Percentiles rank a stretch among this genome's conserved stretches.
These are phyloP conservation scores for Agastache rugosa DNA, from an alignment of 257 asterid species.

Conservation along the genomic window DNA sequence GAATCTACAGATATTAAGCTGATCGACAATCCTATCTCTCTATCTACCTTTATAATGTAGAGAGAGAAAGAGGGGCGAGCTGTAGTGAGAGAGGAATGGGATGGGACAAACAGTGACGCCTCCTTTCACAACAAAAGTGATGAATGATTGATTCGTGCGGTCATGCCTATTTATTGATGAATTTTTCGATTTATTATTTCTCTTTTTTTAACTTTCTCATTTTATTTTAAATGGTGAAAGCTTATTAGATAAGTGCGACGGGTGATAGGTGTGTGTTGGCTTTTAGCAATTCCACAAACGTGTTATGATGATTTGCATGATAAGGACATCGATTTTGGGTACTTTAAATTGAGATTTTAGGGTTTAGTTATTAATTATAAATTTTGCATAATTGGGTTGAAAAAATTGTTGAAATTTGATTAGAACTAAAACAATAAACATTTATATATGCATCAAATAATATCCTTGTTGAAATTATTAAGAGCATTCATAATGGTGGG, in stretches of 20 bases:
- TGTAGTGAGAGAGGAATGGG: constrained; percentile 24
- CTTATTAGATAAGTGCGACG: constrained; percentile 26
- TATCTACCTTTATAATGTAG: constrained; percentile 1
- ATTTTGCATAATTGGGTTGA: neutral
- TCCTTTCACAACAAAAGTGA: constrained; percentile 7
- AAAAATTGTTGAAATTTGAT: too few relatives aligned
- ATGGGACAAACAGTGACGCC: neutral
- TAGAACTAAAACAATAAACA: too few relatives aligned
- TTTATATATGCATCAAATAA: too few relatives aligned
- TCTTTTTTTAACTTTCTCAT: neutral
- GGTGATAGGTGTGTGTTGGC: neutral
- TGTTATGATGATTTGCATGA: constrained; percentile 1
- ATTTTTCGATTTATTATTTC: neutral
- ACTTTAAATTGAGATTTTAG: neutral
- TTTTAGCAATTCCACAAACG: neutral
- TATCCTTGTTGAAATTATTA: too few relatives aligned
- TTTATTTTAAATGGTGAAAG: neutral
- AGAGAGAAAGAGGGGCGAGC: constrained; percentile 20
- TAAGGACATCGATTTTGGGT: constrained; percentile 18
- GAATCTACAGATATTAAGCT: neutral
- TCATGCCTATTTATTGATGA: constrained; percentile 11
- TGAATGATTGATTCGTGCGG: neutral
- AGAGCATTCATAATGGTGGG: too few relatives aligned
- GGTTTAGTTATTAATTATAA: neutral
- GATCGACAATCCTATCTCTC: constrained; percentile 17